Base-by-base conservation (phyloP, 495 filamentous ascomycete species). In the Aspergillus mulundensis region DNA sequence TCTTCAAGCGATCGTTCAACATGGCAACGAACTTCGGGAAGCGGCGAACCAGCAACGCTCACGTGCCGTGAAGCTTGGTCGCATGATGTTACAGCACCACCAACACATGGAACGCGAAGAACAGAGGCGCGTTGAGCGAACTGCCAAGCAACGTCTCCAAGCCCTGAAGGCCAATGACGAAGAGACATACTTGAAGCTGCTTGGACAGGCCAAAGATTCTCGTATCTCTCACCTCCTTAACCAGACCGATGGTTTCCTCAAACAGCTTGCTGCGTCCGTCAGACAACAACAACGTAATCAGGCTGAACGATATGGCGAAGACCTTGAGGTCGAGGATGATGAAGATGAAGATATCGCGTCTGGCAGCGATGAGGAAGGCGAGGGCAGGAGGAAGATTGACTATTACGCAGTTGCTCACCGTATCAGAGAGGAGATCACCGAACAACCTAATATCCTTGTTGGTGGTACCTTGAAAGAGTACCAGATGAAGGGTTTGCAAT, bases 161-260 rank as follows among this genome's bases (percentile, higher is more conserved):
- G 95, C 95, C 28, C 77, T 98, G 72, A 97, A 95, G 75, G 91
- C 93, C 61, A 95, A 98, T 84, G 93, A 98, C 71, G 94, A 98
- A 78, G 94, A 96, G 70, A 95, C 94, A 0, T 98, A 98, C 67
- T 77, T 97, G 64, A 97, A 96, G 67, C 78, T 98, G 59, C 85
- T 98, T 60, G 94, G 92, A 66, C 92, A 98, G 67, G 95, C 94
- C 56, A 98, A 98, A 77, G 94, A 98, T 78, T 96, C 91, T 19
- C 93, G 94, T 85, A 97, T 98, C 62, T 94, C 95, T 15, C 94
- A 98, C 67, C 80, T 98, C 56, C 84, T 98, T 30, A 88, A 86
- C 60, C 94, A 98, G 73, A 98, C 94, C 30, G 93, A 98, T 69
- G 91, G 89, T 45, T 98, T 97, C 82, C 81, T 98, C 70, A 87